These are phyloP conservation scores for Magnusiomyces tetraspermus DNA, from an alignment of 1,139 yeast genomes.

Conservation along the genomic window DNA sequence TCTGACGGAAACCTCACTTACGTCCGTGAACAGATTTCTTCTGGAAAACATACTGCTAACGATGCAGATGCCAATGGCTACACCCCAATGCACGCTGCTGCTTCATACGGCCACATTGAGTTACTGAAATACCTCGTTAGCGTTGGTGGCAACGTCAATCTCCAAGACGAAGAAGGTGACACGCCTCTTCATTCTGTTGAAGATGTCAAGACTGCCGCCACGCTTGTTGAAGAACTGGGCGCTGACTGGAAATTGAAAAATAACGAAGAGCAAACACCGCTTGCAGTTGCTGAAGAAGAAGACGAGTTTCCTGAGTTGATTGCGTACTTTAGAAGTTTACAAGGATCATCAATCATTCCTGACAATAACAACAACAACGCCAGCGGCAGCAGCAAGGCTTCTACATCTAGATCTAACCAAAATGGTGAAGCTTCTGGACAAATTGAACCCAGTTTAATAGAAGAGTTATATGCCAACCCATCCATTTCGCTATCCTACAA, in stretches of 20 bases:
- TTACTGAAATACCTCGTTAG: slow-evolving; percentile 50
- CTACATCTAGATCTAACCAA: too few relatives aligned
- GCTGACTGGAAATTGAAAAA: slow-evolving; percentile 62
- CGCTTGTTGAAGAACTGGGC: slow-evolving; percentile 52
- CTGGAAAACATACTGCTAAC: slow-evolving; percentile 51
- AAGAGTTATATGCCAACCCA: slow-evolving; percentile 4
- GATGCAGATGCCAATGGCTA: slow-evolving; percentile 86
- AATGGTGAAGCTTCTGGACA: too few relatives aligned
- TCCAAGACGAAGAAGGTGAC: slow-evolving; percentile 84
- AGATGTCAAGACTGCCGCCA: slow-evolving; percentile 52
- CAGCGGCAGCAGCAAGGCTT: slow-evolving; percentile 9
- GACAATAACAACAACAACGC: neutral
- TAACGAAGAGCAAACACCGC: slow-evolving; percentile 57
- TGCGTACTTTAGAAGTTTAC: slow-evolving; percentile 46
- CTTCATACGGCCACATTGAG: slow-evolving; percentile 76
- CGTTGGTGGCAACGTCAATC: slow-evolving; percentile 67
- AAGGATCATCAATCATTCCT: slow-evolving; percentile 15
- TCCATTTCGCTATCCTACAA: neutral
- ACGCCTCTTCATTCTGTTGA: slow-evolving; percentile 92
- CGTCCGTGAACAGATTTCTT: slow-evolving; percentile 48
- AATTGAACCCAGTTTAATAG: neutral
- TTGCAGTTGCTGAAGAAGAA: slow-evolving; percentile 68
- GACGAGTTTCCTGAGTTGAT: slow-evolving; percentile 76
- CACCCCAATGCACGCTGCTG: slow-evolving; percentile 95
- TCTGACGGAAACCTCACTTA: slow-evolving; percentile 63